These are phyloP conservation scores for Myxozyma neglecta DNA, from an alignment of 805 yeast species.

Conservation along the genomic window DNA sequence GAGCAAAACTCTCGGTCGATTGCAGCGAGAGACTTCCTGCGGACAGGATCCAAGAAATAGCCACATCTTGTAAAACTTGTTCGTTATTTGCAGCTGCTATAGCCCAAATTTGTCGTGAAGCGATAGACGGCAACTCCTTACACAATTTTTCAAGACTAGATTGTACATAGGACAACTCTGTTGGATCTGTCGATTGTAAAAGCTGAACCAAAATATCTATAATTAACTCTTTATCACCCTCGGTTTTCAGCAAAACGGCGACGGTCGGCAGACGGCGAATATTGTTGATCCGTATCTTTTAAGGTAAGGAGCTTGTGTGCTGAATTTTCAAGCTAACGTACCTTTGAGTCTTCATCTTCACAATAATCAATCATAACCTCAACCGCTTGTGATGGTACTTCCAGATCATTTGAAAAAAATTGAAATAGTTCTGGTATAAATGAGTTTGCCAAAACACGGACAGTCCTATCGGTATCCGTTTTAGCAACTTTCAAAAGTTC, in stretches of 20 bases:
- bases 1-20: constrained; percentile 2
- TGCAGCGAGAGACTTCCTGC: constrained; percentile 1
- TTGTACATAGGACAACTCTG: constrained; percentile 17
- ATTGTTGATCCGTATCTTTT: constrained; percentile 1
- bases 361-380: constrained; percentile 27
- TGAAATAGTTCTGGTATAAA: constrained; percentile 24
- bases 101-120: constrained; percentile 21
- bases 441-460: constrained; percentile 23
- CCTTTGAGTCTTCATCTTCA: constrained; percentile 20
- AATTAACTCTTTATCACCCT: constrained; percentile 7
- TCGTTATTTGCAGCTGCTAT: constrained; percentile 1
- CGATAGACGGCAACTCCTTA: constrained; percentile 11
- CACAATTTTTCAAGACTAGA: constrained; percentile 6
- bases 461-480: constrained; percentile 10
- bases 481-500: constrained; percentile 14
- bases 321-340: not conserved
- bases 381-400: constrained; percentile 15
- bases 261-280: constrained; percentile 19
- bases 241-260: constrained; percentile 2
- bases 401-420: constrained; percentile 8
- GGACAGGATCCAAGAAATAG: constrained; percentile 10
- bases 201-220: constrained; percentile 22
- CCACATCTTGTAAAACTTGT: constrained; percentile 16
- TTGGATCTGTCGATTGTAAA: constrained; percentile 16
- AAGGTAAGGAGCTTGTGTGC: not conserved